Evolutionary conservation across 23 red algal species (phyloP), one percentile per base, ranked within the genome.

Genomic region (Gracilaria vermiculophylla): DNA sequence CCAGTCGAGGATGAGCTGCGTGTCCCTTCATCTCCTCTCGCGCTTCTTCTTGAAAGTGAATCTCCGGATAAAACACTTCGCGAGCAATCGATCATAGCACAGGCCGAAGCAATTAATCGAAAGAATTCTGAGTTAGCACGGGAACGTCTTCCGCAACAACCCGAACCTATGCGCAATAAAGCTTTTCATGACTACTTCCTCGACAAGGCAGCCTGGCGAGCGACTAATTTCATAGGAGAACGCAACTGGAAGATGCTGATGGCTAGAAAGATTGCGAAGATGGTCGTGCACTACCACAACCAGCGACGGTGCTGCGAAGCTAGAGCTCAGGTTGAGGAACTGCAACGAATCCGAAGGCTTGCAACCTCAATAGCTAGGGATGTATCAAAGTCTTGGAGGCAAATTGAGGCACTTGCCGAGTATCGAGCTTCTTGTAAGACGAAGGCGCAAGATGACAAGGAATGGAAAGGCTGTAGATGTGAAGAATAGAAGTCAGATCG

Each of bases 111-210:
- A n/a, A 94, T 99, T 61, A 83, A 82, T 77, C 85, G 92, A 73
- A 92, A 92, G 41, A 99, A 99, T 66, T 79, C 92, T 7, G 78
- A 87, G 60, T 79, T 95, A 65, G 93, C 97, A 11, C 86, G 82
- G 51, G 76, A 90, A 51, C 78, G 97, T 34, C 89, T 99, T 27
- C 93, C 97, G 9, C 94, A 95, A 76, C 97, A 99, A 39, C 97
- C 97, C 11, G 97, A 95, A 55, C 75, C 93, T 36, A 87, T 88
- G 58, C 87, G 93, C 53, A 88, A 72, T 75, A 99, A 99, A 80
- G 92, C 92, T 2, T 83, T 76, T 53, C 89, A 87, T 67, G 97
- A 99, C 52, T 99, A 94, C 84, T 58, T 99, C 56, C 50, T 95
- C 40, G 97, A 99, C n/a, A 88, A 94, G 60, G 86, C 89, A 27